Conservation (phyloP, 2,329 filamentous ascomycete species). For the Paraphoma sp. region DNA sequence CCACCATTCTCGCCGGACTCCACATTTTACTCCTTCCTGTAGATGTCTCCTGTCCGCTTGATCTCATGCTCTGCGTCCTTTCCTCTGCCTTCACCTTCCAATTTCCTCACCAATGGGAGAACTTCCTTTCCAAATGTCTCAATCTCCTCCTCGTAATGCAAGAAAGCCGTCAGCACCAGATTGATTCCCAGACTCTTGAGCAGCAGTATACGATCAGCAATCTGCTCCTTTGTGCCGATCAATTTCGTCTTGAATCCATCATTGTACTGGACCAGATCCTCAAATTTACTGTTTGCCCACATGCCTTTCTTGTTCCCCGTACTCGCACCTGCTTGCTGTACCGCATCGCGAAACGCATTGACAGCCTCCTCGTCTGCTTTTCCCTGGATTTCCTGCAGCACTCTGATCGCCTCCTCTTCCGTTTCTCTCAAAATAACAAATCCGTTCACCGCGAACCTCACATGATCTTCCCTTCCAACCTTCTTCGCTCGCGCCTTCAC, state of each 20-base stretch:
- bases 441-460: slow-evolving; percentile 59
- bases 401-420: slow-evolving; percentile 57
- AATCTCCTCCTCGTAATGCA: slow-evolving; percentile 62
- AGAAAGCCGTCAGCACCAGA: slow-evolving; percentile 56
- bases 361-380: slow-evolving; percentile 61
- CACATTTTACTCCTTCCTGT: slow-evolving; percentile 33
- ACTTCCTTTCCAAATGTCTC: slow-evolving; percentile 57
- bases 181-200: slow-evolving; percentile 55
- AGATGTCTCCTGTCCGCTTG: slow-evolving; percentile 56
- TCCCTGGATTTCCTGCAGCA: slow-evolving; percentile 60
- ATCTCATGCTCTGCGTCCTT: slow-evolving; percentile 58
- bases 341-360: slow-evolving; percentile 57
- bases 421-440: slow-evolving; percentile 60
- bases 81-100: slow-evolving; percentile 57
- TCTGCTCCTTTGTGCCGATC: slow-evolving; percentile 60
- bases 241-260: slow-evolving; percentile 64
- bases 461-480: slow-evolving; percentile 52
- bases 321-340: slow-evolving; percentile 58
- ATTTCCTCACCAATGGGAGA: slow-evolving; percentile 55
- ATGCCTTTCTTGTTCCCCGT: slow-evolving; percentile 59
- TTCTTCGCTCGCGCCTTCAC: slow-evolving; percentile 56
- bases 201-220: slow-evolving; percentile 58
- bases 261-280: slow-evolving; percentile 63
- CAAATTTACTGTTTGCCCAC: slow-evolving; percentile 61
- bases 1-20: neutral